A percentile compares a stretch with the other conserved stretches of the same genome.
Evolutionary conservation across 2,329 filamentous ascomycete genomes (phyloP).

Genomic region (Didymella arachidicola): DNA sequence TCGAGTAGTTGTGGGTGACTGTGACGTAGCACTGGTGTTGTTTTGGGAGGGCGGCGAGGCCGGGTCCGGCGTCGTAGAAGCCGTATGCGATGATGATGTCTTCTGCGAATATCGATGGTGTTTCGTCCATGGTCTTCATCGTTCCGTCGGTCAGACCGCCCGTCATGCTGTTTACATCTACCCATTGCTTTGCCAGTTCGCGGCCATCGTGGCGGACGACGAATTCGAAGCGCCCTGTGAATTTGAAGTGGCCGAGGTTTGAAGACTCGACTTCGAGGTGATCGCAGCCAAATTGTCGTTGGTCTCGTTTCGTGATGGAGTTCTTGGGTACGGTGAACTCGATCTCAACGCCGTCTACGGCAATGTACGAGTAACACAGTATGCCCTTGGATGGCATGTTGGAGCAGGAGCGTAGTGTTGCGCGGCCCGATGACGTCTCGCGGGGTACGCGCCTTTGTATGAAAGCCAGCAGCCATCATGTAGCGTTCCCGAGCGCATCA

Average conservation of each 20-base stretch:
- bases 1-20: slow-evolving; percentile 53
- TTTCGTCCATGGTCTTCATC: slow-evolving; percentile 41
- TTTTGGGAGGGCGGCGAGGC: slow-evolving; percentile 53
- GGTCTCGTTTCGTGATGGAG: slow-evolving; percentile 40
- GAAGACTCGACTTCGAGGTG: slow-evolving; percentile 58
- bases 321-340: slow-evolving; percentile 56
- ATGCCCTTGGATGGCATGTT: slow-evolving; percentile 49
- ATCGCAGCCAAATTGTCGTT: slow-evolving; percentile 50
- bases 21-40: slow-evolving; percentile 56
- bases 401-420: background rate
- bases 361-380: slow-evolving; percentile 45
- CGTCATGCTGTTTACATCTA: slow-evolving; percentile 57
- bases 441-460: slow-evolving; percentile 19
- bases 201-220: slow-evolving; percentile 50
- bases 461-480: slow-evolving; percentile 3
- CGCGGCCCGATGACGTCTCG: slow-evolving; percentile 10
- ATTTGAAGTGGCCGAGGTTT: slow-evolving; percentile 55
- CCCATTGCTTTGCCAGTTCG: slow-evolving; percentile 55
- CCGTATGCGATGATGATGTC: slow-evolving; percentile 57
- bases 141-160: slow-evolving; percentile 54
- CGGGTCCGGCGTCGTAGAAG: slow-evolving; percentile 59
- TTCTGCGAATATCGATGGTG: slow-evolving; percentile 40
- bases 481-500: slow-evolving; percentile 12
- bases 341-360: slow-evolving; percentile 52
- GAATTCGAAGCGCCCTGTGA: slow-evolving; percentile 56